phyloP scores from a whole-genome alignment of 208 protist species.

The Leishmania guyanensis region DNA sequence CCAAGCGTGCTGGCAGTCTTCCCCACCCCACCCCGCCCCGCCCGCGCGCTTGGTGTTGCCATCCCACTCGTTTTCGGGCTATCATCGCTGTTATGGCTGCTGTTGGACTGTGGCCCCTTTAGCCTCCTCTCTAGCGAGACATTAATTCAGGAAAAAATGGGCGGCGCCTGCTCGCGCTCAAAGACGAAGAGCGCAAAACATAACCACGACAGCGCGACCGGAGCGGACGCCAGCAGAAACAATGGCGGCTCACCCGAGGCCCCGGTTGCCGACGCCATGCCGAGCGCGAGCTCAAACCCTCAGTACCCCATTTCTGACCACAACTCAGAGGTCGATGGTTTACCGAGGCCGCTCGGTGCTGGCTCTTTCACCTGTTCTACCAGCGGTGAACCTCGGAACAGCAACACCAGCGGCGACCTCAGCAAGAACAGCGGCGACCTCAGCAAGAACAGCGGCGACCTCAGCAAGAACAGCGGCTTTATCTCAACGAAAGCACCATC shows the following conservation, averaged over 20 bases:
- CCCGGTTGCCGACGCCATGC: neutral
- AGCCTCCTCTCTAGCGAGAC: neutral
- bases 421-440: neutral
- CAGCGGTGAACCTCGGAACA: neutral
- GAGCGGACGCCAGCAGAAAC: neutral
- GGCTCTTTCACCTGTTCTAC: conserved; percentile 4
- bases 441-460: neutral
- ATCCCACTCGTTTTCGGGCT: neutral
- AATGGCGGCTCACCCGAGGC: neutral
- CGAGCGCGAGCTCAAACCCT: neutral
- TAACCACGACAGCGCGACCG: neutral
- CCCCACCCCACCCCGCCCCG: neutral
- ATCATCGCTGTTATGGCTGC: neutral
- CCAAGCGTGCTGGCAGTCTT: neutral
- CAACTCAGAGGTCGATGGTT: neutral
- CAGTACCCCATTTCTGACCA: neutral
- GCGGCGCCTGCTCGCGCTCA: conserved; percentile 20
- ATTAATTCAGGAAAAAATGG: neutral
- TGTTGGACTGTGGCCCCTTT: neutral
- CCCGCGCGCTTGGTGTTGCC: neutral
- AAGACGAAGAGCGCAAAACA: conserved; percentile 13
- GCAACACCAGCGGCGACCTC: neutral
- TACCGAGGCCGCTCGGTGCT: neutral
- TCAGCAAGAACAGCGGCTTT: neutral
- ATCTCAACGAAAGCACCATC: neutral